These are phyloP conservation scores for Apiotrichum sp. DNA, from an alignment of 1,284 basidiomycete species.

Conservation along the genomic window DNA sequence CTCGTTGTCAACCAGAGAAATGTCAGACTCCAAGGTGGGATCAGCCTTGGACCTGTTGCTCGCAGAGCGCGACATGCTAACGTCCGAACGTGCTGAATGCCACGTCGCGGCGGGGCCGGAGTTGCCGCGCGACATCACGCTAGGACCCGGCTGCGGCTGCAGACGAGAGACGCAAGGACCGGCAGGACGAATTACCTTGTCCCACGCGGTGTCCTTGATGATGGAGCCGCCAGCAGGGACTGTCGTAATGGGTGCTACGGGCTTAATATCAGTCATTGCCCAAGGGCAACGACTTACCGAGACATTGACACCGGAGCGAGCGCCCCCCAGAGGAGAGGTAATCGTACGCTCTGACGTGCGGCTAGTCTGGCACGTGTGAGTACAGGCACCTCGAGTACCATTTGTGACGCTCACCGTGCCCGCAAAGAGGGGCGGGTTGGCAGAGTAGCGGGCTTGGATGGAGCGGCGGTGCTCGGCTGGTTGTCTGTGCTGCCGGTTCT, in stretches of 20 bases:
- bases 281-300: not conserved
- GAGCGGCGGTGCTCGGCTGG: not conserved
- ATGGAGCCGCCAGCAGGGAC: not conserved
- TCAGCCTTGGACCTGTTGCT: constrained; percentile 1
- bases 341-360: not conserved
- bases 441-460: constrained; percentile 1
- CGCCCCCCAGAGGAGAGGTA: not conserved
- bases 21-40: not conserved
- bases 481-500: not conserved
- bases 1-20: not conserved
- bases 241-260: not conserved
- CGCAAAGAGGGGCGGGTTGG: not conserved
- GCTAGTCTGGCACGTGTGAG: constrained; percentile 1
- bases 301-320: not conserved
- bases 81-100: not conserved
- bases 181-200: not conserved
- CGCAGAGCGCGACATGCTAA: constrained; percentile 1
- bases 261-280: not conserved
- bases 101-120: too few species aligned
- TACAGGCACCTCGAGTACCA: not conserved
- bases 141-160: not conserved
- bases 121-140: too few species aligned
- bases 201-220: not conserved
- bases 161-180: constrained; percentile 1
- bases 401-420: not conserved